Evolutionary conservation across 805 yeast genomes (phyloP), one percentile per base, ranked within the genome.

Genomic region (Zygotorulaspora florentina): DNA sequence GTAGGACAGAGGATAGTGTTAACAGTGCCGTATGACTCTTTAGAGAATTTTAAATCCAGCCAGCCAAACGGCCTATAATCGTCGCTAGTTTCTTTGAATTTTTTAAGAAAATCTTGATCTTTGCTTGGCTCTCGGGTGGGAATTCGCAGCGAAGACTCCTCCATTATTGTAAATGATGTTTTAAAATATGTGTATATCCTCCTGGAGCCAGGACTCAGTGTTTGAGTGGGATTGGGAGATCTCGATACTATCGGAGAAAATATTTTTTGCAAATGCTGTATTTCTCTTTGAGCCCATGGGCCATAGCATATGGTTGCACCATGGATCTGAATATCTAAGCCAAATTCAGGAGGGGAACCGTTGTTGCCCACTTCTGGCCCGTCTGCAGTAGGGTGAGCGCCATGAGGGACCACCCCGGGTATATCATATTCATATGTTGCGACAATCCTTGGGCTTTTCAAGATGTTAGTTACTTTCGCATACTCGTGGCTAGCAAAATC

Each of bases 281-380:
- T 64, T 62, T 93, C 95, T 30, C 91, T 79, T 48, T 93, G 95
- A 0, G 96, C 86, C 96, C 97, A 91, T 0, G 99, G 96, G 0
- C 99, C 99, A 59, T 87, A 90, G 54, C 83, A 83, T 1, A 88
- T 67, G 0, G 86, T 81, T 0, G 88, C 80, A 44, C 77, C 75
- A 1, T 76, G 71, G 2, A 87, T 52, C 11, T 71, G 71, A 8
- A 90, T 42, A 42, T 83, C 83, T 7, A 83, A 54, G 0, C 90
- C 90, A 59, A 73, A 71, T 38, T 69, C 70, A 1, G 89, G 89
- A 0, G 83, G 68, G 3, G 72, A 51, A 3, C 81, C 85, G 28
- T 77, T 71, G 48, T 79, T 78, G 3, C 84, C 84, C 28, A 81
- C 67, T 51, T 79, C 84, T 1, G 81, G 72, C 0, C 76, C 79